Base-by-base conservation (phyloP, 1,139 yeast genomes). In the Suhomyces taliae region DNA sequence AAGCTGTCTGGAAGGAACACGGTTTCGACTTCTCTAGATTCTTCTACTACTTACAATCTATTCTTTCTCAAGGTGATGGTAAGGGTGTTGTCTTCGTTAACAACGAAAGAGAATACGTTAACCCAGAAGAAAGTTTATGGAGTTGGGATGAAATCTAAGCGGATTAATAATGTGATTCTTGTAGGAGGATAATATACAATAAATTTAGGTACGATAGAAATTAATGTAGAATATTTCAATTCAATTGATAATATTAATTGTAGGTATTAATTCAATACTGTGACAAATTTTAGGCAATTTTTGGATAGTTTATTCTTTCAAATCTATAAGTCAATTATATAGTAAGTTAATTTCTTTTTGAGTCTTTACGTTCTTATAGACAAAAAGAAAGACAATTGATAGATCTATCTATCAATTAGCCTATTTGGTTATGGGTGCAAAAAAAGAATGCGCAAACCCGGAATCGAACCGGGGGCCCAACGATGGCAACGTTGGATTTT, bases 81-180 rank as follows among this genome's bases (percentile, higher is more conserved):
- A 60, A 69, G 27, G 82, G 81, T 48, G 19, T 35, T 8, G 70
- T 66, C 50, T 57, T 62, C 32, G 50, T 53, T 2, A 47, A 55
- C 9, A 66, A 66, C 52, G 78, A 79, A 40, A 72, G 74, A 46
- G 86, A 82, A 55, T 56, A 77, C 36, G 69, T 82, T 46, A 82
- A 82, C 59, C 87, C 87, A 1, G 71, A 70, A 19, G 78, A 78
- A 60, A 60, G 67, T 2, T 56, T 75, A 41, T 82, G 83, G 78
- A 74, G 73, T 55, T 82, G 86, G 85, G 68, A 61, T 19, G 67
- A 63, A 45, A 70, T 43, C 44, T 56, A 52, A 35, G 36, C 11
- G 4, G 24, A 19, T 19, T 19, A 19, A 19, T 19, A 19, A 19
- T 19, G 1, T 6, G 24, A 19, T 6, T 19, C 3, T 19, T 6